Evolutionary conservation across 2,329 filamentous ascomycete species (phyloP), one percentile per base, ranked within the genome.

Genomic region (Atkinsonella texensis): DNA sequence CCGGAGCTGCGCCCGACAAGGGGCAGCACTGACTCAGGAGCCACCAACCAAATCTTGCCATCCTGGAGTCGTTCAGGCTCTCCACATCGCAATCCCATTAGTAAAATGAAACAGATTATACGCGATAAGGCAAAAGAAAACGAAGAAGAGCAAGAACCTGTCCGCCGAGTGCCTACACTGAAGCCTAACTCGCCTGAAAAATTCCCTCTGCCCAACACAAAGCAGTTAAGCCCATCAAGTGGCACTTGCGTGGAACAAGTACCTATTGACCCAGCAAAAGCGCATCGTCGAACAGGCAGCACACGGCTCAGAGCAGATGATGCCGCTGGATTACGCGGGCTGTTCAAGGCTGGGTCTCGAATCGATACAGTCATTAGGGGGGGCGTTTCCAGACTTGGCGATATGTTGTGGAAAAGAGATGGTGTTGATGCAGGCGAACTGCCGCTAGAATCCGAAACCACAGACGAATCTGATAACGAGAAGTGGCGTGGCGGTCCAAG

Each of bases 321-420:
- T 12, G 59, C 59, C 40, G 53, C 62, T 42, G 63, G 67, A 13
- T 48, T 69, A 15, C 80, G 83, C 42, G 81, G 84, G 7, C 83
- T 95, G 46, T 85, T 95, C 68, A 91, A 89, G 68, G 84, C 83
- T 2, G 53, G 53, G 4, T 79, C 81, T 48, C 76, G 85, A 51
- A 81, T 91, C 55, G 86, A 88, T 54, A 85, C 80, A 32, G 76
- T 88, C 32, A 78, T 94, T 44, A 75, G 77, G 28, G 78, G 72
- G 7, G 69, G 78, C 23, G 75, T 81, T 6, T 78, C 75, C 28
- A 79, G 74, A 58, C 64, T 81, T 13, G 73, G 76, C 32, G 78
- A 80, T 48, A 68, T 81, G 49, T 57, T 81, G 20, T 80, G 79
- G 76, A 75, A 72, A 56, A 79, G 73, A 54, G 77, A 80, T 10